Evolutionary conservation across 2,329 filamentous ascomycete species (phyloP).

Genomic region (Trichoderma oligosporum): DNA sequence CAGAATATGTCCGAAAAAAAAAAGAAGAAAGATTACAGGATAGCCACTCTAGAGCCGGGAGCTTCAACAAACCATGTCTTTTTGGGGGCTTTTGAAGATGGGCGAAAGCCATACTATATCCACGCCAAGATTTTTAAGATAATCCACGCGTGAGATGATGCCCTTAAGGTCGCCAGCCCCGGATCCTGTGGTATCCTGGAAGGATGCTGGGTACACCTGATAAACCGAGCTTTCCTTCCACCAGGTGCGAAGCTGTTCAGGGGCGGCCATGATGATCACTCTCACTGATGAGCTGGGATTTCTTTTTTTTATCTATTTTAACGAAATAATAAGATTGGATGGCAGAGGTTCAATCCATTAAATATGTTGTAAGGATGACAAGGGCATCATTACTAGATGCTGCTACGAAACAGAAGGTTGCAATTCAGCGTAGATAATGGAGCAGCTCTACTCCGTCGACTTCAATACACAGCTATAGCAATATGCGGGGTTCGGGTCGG

Average conservation of each 20-base stretch:
- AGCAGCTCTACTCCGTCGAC: no score
- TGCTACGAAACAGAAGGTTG: no score
- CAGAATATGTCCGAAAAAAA: background rate
- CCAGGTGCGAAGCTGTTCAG: conserved; percentile 40
- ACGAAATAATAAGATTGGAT: background rate
- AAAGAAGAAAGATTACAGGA: background rate
- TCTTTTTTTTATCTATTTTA: background rate
- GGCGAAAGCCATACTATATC: conserved; percentile 56
- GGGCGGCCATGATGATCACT: conserved; percentile 24
- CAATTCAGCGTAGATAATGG: no score
- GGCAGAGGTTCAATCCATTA: background rate
- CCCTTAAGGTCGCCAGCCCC: conserved; percentile 56
- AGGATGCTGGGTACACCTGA: conserved; percentile 60
- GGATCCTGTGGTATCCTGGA: conserved; percentile 55
- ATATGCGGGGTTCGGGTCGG: conserved; percentile 14
- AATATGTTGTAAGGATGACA: background rate
- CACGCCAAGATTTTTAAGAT: conserved; percentile 52
- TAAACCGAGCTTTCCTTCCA: conserved; percentile 61
- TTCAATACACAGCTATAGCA: background rate
- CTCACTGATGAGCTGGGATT: background rate
- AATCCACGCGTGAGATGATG: conserved; percentile 54
- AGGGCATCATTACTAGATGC: no score
- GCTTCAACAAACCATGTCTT: conserved; percentile 53
- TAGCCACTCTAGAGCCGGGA: background rate
- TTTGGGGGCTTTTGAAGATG: conserved; percentile 51